phyloP scores from a whole-genome alignment of 2,329 filamentous ascomycete species.

The Penicillium occitanis region DNA sequence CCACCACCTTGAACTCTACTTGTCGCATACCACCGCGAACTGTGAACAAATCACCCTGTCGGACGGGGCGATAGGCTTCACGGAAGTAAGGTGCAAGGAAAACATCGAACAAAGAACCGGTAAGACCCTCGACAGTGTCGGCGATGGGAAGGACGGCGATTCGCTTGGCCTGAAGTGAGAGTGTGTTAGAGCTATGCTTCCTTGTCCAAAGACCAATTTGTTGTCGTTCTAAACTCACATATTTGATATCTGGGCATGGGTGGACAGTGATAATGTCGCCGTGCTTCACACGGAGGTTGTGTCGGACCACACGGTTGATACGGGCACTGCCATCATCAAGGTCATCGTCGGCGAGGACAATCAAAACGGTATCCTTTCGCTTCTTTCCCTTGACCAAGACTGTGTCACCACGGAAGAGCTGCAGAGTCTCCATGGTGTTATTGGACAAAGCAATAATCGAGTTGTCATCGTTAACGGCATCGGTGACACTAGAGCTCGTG shows the following conservation, averaged over 20 bases:
- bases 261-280: constrained; percentile 97
- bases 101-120: constrained; percentile 96
- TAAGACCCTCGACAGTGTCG: constrained; percentile 96
- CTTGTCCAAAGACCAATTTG: background rate
- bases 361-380: constrained; percentile 97
- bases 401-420: constrained; percentile 98
- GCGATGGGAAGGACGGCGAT: constrained; percentile 97
- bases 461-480: constrained; percentile 99
- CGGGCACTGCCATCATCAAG: constrained; percentile 95
- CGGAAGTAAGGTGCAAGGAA: constrained; percentile 99
- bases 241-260: constrained; percentile 99
- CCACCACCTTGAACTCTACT: constrained; percentile 99
- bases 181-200: background rate
- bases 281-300: constrained; percentile 98
- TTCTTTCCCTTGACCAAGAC: constrained; percentile 99
- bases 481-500: constrained; percentile 71
- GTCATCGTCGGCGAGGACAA: constrained; percentile 95
- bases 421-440: constrained; percentile 97
- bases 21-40: constrained; percentile 97
- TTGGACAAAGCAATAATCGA: constrained; percentile 97
- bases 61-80: constrained; percentile 94
- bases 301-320: constrained; percentile 97
- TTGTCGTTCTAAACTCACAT: constrained; percentile 62
- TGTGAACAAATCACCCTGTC: constrained; percentile 97
- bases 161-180: constrained; percentile 75